Percentiles rank a stretch among this genome's conserved stretches.
Evolutionary conservation across 2,329 filamentous ascomycete species (phyloP).

Genomic region (Ceratocystiopsis minuta): DNA sequence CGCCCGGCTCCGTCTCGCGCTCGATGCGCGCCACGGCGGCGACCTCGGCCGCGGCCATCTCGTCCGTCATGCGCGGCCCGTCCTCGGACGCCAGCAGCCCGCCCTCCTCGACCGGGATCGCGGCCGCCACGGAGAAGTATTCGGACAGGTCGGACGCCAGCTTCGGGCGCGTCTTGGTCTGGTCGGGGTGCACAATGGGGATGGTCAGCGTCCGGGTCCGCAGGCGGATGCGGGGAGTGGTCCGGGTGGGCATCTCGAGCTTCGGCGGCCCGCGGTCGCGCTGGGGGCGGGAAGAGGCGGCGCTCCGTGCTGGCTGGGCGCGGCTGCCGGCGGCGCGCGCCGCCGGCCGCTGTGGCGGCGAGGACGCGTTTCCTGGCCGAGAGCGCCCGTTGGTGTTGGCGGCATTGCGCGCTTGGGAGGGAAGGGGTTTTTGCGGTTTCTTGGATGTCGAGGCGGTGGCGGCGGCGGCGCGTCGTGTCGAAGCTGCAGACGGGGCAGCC

Average conservation of each 20-base stretch:
- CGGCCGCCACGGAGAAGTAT: constrained; percentile 32
- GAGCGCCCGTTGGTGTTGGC: too few species aligned
- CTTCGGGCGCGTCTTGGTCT: constrained; percentile 34
- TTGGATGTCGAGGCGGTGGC: constrained; percentile 8
- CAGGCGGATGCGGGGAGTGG: constrained; percentile 29
- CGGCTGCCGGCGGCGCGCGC: constrained; percentile 26
- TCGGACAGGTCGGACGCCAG: constrained; percentile 38
- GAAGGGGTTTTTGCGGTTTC: background rate
- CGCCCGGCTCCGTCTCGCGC: constrained; percentile 55
- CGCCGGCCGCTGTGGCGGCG: constrained; percentile 21
- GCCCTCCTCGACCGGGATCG: constrained; percentile 38
- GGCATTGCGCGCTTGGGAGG: background rate
- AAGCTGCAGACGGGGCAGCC: constrained; percentile 1
- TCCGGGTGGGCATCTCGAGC: constrained; percentile 12
- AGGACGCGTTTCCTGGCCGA: background rate
- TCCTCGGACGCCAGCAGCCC: constrained; percentile 38
- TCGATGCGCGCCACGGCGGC: constrained; percentile 50
- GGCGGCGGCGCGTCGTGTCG: constrained; percentile 13
- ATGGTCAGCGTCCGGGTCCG: constrained; percentile 28
- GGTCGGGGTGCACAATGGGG: constrained; percentile 41
- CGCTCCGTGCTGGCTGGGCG: constrained; percentile 14
- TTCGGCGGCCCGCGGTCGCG: too few species aligned
- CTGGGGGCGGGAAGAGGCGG: constrained; percentile 1
- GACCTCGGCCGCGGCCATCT: constrained; percentile 51
- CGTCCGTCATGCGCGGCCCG: constrained; percentile 37